These are phyloP conservation scores for Telfairia occidentalis DNA, from an alignment of 331 rosid genomes.

Conservation along the genomic window DNA sequence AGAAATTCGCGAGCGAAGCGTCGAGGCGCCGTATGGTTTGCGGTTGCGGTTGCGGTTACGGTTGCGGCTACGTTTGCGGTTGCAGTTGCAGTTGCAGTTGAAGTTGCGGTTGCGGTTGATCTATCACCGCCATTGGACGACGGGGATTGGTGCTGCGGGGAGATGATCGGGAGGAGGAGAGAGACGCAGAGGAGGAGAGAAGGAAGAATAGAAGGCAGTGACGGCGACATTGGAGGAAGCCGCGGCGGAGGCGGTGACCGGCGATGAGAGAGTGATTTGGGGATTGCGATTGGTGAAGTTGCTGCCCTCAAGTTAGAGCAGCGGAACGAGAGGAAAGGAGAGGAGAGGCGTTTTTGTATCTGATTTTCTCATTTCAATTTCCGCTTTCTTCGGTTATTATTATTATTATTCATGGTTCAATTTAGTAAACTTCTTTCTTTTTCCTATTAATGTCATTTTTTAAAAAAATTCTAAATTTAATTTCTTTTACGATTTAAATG, in stretches of 20 bases:
- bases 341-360: constrained; percentile 1
- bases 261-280: not conserved
- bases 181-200: not conserved
- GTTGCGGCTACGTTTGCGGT: too few species aligned
- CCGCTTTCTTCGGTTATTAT: not conserved
- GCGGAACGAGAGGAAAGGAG: not conserved
- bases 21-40: not conserved
- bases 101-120: not conserved
- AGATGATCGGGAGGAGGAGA: constrained; percentile 1
- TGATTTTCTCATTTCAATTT: not conserved
- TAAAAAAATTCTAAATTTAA: not conserved
- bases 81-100: too few species aligned
- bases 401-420: not conserved
- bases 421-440: not conserved
- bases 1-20: constrained; percentile 21
- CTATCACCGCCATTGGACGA: not conserved
- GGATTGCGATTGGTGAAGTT: not conserved
- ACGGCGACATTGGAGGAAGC: not conserved
- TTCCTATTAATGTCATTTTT: not conserved
- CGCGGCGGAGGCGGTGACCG: not conserved
- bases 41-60: too few species aligned
- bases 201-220: not conserved
- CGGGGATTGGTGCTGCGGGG: not conserved
- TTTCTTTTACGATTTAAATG: not conserved
- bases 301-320: not conserved